Evolutionary conservation across 106 monocot species (phyloP), one percentile per base, ranked within the genome.

Genomic region (Ottelia alismoides): DNA sequence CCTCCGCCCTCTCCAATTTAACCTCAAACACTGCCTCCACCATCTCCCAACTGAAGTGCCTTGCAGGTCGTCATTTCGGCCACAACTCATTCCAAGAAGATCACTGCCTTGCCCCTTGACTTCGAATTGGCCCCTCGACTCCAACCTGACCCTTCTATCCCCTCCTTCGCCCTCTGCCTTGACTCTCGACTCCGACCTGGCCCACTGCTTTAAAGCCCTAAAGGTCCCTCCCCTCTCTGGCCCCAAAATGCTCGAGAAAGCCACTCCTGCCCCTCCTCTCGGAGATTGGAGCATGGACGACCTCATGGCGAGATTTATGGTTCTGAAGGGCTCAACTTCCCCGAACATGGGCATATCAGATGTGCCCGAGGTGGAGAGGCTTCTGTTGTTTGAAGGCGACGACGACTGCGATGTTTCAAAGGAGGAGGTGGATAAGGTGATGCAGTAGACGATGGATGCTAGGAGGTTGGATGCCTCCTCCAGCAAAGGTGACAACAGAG

Each of bases 391-490:
- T 14, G 48, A 9, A 9, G 20, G 40, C 6, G 16, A 16, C 16
- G 16, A 45, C 1, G 20, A 27, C 19, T 68, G 61, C 18, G 51
- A 47, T 0, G 76, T 62, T 21, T 73, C 73, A 44, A 54, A 80
- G 57, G 49, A 78, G 27, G 85, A 85, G 72, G 90, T 84, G 61
- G 90, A 91, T 55, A 81, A 78, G 60, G 29, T 91, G 71, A 63
- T 91, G 62, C 63, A 66, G 67, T 91, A 84, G 90, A 84, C 84
- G 1, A 81, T 81, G 67, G 90, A 91, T 22, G 75, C 51, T 47
- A 63, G 28, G 17, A 56, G 48, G 22, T 61, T 61, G 9, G 67
- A 45, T 2, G 27, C 52, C 0, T 17, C 51, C 1, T 30, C 30
- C 11, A 11, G 14, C n/a, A 12, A 9, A 12, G 26, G 26, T 24